Evolutionary conservation across 768 basidiomycete genomes (phyloP), one percentile per base, ranked within the genome.

Genomic region (Suillus variegatus): DNA sequence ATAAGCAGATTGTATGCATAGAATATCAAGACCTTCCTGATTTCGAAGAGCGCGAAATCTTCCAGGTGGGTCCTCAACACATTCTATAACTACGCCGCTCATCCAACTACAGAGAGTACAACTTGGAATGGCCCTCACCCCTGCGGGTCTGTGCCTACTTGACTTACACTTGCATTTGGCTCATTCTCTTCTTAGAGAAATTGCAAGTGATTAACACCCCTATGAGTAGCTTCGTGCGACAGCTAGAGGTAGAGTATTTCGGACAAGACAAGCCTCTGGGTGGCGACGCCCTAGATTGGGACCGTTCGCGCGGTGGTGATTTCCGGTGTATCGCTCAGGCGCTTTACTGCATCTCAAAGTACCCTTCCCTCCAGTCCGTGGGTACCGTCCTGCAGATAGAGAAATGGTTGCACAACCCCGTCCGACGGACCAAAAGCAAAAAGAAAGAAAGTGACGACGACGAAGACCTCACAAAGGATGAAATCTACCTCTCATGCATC

Each of bases 1-100:
- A 86, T 69, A 93, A 93, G 74, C 90, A 91, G 67, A 83, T 94
- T 22, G 88, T 91, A 2, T 94, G 92, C 68, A 85, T 92, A n/a
- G 92, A 94, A 72, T 94, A 90, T 67, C 79, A 82, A 64, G 85
- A 86, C 51, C 79, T 91, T 9, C 77, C 78, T 0, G 86, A 86
- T 60, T 69, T 75, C 5, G 83, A 86, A 36, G 89, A 91, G 68
- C 80, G 89, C 25, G 89, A 90, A 67, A 86, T 91, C 20, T 91
- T 91, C 77, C 89, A 91, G 80, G 92, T 89, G 49, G 49, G 82
- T 61, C n/a, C 8, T 14, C 16, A 35, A 12, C 4, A 7, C 46
- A 32, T 43, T 36, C 28, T 22, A 16, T 63, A 6, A 1, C 51
- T 52, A 36, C 13, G 3, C 58, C 22, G 32, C 2, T 49, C 62